Evolutionary conservation across 2,329 filamentous ascomycete genomes (phyloP), one percentile per base, ranked within the genome.

Genomic region (Zymoseptoria pseudotritici): DNA sequence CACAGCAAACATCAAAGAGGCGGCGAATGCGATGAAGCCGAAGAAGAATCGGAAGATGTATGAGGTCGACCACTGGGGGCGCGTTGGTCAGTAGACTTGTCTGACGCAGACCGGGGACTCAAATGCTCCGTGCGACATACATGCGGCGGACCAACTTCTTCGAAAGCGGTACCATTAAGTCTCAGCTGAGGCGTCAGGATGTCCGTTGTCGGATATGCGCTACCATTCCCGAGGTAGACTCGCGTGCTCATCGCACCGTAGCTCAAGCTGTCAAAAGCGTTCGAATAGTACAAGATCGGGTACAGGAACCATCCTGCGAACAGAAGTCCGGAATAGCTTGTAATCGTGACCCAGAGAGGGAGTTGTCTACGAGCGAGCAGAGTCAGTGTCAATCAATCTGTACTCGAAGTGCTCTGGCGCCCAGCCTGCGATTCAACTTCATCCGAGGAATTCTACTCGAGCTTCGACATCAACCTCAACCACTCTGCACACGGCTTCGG

Each of bases 211-310:
- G 95, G 83, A 75, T 95, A 95, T 21, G 88, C 81, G 21, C 86
- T 81, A n/a, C 89, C 90, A 0, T 82, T 88, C 69, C 94, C 92
- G 74, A 95, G 90, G 69, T 92, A 95, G 1, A 94, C 90, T 2
- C 86, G 84, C 0, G 89, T 83, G 9, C 53, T 54, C 58, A 64
- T 64, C 3, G 62, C 62, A 2, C 50, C 54, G 21, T 57, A 64
- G 1, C 90, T 94, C 3, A 94, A 79, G 29, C 95, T 92, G 0
- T 90, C 90, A 85, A 95, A 88, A 70, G 91, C 93, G 0, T 88
- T 87, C 1, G 89, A 89, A 74, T 87, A 93, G 67, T 92, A 85
- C 59, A 89, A 58, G 67, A 94, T 93, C 69, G 80, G 79, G 74
- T 94, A 95, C 4, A 64, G 50, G 21, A 60, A 26, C 60, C 62